A percentile compares a stretch with the other conserved stretches of the same genome.
These are phyloP conservation scores for Lachnellula cervina DNA, from an alignment of 2,329 filamentous ascomycete species.

Conservation along the genomic window DNA sequence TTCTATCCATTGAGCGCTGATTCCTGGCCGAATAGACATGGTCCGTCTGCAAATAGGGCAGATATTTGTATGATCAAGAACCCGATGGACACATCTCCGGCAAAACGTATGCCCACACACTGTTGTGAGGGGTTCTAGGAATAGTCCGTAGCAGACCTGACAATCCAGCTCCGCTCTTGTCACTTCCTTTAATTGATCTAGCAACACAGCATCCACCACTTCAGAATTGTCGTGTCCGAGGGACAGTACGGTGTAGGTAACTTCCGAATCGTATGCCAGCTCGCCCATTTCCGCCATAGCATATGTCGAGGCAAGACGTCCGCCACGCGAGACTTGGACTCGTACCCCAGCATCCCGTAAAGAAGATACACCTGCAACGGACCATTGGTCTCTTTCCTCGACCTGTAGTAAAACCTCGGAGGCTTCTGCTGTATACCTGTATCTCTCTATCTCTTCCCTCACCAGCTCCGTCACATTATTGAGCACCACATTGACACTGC, in stretches of 20 bases:
- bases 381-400: constrained; percentile 36
- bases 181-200: constrained; percentile 56
- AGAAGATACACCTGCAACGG: constrained; percentile 38
- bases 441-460: constrained; percentile 45
- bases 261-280: constrained; percentile 51
- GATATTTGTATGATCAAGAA: constrained; percentile 69
- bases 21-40: constrained; percentile 45
- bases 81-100: constrained; percentile 68
- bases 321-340: constrained; percentile 44
- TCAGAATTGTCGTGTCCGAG: constrained; percentile 17
- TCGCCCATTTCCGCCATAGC: constrained; percentile 57
- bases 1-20: neutral
- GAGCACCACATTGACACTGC: constrained; percentile 69
- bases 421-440: constrained; percentile 32
- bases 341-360: constrained; percentile 33
- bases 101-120: constrained; percentile 89
- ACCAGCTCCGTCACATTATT: constrained; percentile 64
- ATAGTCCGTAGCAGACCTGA: constrained; percentile 78
- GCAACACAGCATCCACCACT: constrained; percentile 42
- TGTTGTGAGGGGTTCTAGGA: constrained; percentile 78
- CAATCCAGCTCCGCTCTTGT: constrained; percentile 74
- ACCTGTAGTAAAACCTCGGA: constrained; percentile 38
- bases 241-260: constrained; percentile 42
- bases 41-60: constrained; percentile 76
- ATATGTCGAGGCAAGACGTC: constrained; percentile 62